Evolutionary conservation across 208 protist genomes (phyloP), one percentile per base, ranked within the genome.

Genomic region (Leptomonas pyrrhocoris): DNA sequence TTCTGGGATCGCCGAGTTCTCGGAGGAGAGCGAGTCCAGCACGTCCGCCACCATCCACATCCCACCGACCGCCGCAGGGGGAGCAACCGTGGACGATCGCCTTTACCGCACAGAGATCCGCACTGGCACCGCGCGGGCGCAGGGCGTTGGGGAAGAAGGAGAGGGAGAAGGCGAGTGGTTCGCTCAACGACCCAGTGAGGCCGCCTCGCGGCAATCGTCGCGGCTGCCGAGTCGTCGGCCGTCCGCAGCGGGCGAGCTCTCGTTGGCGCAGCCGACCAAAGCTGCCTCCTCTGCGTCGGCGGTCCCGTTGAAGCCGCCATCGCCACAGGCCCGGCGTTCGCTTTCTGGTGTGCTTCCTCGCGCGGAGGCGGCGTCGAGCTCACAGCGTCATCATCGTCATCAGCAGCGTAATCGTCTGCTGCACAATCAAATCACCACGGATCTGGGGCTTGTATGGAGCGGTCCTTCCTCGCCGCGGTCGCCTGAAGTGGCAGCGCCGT

Each of bases 31-130:
- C 28, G 45, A 36, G 28, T 2, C 28, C 23, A 53, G 18, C 19
- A 64, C 58, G 28, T 53, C 58, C 18, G 45, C 58, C 27, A 64
- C 40, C 7, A 53, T 53, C 28, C 19, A 18, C 58, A 53, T 64
- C 18, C 58, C 51, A 19, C 58, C 31, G 42, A 36, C n/a, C 45
- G 0, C 27, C 28, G 16, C 27, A 64, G 28, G 58, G 19, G 15
- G 58, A 64, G 58, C 38, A 2, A 27, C 36, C 43, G 18, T 53
- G 40, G 43, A 53, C 19, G 34, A 38, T 38, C 34, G 34, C 9
- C 34, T 38, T 3, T 38, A 38, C 45, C 16, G 45, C 45, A 19
- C 45, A 49, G 34, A 12, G 34, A 38, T 38, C 7, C 34, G 9
- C 3, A 9, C 34, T 9, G 34, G 34, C 34, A 9, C 34, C 9